Conservation (phyloP, 495 filamentous ascomycete genomes). For the Penicillium macrosclerotiorum region DNA sequence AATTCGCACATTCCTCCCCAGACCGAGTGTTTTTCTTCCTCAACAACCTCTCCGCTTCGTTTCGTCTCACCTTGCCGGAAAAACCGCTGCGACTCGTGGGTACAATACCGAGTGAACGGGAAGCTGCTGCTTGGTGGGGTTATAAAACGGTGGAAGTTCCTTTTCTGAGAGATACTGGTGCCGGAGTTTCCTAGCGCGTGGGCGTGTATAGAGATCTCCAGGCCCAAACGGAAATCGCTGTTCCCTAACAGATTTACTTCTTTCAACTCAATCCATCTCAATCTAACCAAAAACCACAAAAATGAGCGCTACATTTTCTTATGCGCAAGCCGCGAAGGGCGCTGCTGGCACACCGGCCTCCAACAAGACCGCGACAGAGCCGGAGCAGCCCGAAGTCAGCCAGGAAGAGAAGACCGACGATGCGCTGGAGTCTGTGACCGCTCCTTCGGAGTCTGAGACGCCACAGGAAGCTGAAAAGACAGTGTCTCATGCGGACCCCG, state of each 20-base stretch:
- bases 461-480: constrained; percentile 28
- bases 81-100: no score
- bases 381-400: constrained; percentile 26
- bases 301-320: constrained; percentile 66
- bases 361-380: constrained; percentile 36
- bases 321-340: constrained; percentile 92
- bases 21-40: constrained; percentile 3
- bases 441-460: constrained; percentile 24
- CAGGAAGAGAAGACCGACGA: constrained; percentile 29
- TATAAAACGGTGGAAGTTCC: constrained; percentile 29
- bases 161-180: constrained; percentile 27
- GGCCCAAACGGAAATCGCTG: constrained; percentile 23
- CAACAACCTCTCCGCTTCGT: background rate
- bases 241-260: constrained; percentile 30
- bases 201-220: constrained; percentile 21
- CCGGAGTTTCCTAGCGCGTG: constrained; percentile 28
- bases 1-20: constrained; percentile 3
- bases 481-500: constrained; percentile 24
- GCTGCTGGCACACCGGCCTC: constrained; percentile 44
- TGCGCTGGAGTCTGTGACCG: constrained; percentile 16
- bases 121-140: constrained; percentile 33
- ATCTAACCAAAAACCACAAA: constrained; percentile 8
- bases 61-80: background rate
- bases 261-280: constrained; percentile 10
- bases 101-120: constrained; percentile 22